Evolutionary conservation across 1,139 yeast genomes (phyloP).

Genomic region (Geotrichum histeridarum): DNA sequence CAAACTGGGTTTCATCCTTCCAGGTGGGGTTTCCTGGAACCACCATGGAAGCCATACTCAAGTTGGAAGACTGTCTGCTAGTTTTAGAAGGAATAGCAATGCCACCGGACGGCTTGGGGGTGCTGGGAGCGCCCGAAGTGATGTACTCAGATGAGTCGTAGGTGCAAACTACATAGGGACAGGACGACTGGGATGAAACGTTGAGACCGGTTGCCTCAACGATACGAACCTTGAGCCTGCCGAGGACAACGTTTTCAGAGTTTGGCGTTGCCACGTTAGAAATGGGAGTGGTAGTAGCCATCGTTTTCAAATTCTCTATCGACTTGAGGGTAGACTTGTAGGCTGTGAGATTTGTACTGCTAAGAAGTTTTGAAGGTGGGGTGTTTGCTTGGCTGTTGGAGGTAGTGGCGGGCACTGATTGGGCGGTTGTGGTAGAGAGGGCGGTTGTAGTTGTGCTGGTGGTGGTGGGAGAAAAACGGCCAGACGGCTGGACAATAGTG

Average conservation of each 20-base stretch:
- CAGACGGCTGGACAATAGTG: conserved; percentile 6
- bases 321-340: conserved; percentile 7
- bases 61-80: conserved; percentile 11
- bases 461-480: conserved; percentile 11
- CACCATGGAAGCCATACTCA: conserved; percentile 19
- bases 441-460: conserved; percentile 9
- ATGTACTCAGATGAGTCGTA: conserved; percentile 90
- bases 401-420: neutral
- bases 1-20: conserved; percentile 89
- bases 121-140: conserved; percentile 50
- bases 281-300: conserved; percentile 23
- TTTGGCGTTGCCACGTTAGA: conserved; percentile 12
- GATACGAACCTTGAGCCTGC: conserved; percentile 74
- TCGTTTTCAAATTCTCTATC: neutral
- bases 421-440: conserved; percentile 1
- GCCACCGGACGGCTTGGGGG: conserved; percentile 23
- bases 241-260: conserved; percentile 34
- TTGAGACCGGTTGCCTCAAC: conserved; percentile 69
- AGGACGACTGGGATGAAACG: conserved; percentile 49
- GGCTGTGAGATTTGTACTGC: neutral
- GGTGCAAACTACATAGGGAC: conserved; percentile 89
- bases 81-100: conserved; percentile 39
- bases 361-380: conserved; percentile 2
- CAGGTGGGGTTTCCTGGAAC: conserved; percentile 56
- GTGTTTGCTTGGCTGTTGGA: neutral